A percentile compares a stretch with the other conserved stretches of the same genome.
Conservation (phyloP, 352 stramenopile species). For the Phytophthora ramorum region DNA sequence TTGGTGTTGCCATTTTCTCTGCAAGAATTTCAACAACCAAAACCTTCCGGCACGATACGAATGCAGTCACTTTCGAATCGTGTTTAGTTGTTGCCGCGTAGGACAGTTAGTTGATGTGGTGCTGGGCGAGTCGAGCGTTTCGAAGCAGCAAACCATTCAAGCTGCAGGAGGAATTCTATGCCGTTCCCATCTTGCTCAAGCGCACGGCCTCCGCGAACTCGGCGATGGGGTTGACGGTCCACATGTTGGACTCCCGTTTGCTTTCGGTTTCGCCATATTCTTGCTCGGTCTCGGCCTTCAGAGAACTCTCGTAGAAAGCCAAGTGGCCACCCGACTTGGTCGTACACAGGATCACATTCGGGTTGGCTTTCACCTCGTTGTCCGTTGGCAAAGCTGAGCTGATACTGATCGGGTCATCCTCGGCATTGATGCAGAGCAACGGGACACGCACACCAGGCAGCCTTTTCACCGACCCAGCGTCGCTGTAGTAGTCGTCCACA, state of each 20-base stretch:
- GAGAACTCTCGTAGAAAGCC: constrained; percentile 64
- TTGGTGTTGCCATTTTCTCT: no score
- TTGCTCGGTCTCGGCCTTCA: constrained; percentile 15
- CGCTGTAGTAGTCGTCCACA: constrained; percentile 67
- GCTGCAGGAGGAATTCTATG: neutral
- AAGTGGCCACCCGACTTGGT: constrained; percentile 75
- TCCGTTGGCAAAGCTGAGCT: constrained; percentile 39
- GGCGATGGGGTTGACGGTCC: constrained; percentile 53
- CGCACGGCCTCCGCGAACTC: constrained; percentile 66
- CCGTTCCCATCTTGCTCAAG: constrained; percentile 25
- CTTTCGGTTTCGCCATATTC: constrained; percentile 8
- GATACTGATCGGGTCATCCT: constrained; percentile 71
- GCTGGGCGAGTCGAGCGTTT: neutral
- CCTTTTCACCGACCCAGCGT: constrained; percentile 51
- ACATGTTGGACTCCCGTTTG: constrained; percentile 36
- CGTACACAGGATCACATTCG: constrained; percentile 68
- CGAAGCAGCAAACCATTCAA: neutral
- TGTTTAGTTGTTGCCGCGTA: constrained; percentile 7
- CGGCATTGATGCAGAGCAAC: constrained; percentile 68
- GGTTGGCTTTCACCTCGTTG: constrained; percentile 48
- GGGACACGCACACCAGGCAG: constrained; percentile 51
- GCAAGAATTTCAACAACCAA: neutral
- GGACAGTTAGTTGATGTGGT: neutral
- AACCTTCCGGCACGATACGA: no score
- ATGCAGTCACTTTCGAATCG: neutral